Evolutionary conservation across 1,284 basidiomycete species (phyloP).

Genomic region (Chondrostereum purpureum): DNA sequence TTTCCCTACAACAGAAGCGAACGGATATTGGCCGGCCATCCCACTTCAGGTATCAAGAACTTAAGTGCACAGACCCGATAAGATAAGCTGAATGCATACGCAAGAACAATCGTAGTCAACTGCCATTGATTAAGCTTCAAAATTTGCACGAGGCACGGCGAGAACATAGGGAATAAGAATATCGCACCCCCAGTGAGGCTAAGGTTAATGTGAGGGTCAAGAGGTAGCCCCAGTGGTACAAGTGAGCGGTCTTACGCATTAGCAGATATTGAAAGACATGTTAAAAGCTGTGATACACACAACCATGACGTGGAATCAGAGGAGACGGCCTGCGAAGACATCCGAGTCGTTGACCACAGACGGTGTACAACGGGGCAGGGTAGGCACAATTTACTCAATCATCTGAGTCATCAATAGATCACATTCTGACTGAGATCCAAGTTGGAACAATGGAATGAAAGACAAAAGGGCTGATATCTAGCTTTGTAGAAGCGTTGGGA

Average conservation of each 20-base stretch:
- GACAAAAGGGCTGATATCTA: too few species aligned
- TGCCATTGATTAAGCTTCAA: constrained; percentile 67
- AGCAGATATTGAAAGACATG: neutral
- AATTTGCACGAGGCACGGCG: constrained; percentile 50
- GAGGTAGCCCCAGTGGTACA: neutral
- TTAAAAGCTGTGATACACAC: too few species aligned
- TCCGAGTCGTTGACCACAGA: too few species aligned
- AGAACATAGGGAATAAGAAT: constrained; percentile 69
- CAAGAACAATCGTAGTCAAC: constrained; percentile 67
- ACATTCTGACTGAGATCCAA: too few species aligned
- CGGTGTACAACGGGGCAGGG: too few species aligned
- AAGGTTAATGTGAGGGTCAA: neutral
- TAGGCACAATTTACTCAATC: too few species aligned
- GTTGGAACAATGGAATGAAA: too few species aligned
- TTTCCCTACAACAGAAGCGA: constrained; percentile 53
- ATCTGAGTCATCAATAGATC: too few species aligned
- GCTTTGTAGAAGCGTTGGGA: too few species aligned
- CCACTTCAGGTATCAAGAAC: constrained; percentile 33
- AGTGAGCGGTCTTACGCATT: constrained; percentile 8
- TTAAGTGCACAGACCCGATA: neutral
- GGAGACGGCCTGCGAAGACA: too few species aligned
- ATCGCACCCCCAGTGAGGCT: constrained; percentile 50
- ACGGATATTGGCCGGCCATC: constrained; percentile 64
- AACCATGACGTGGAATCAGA: too few species aligned
- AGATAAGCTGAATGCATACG: constrained; percentile 30